These are phyloP conservation scores for Debaryomyces fabryi DNA, from an alignment of 1,139 yeast genomes.

Conservation along the genomic window DNA sequence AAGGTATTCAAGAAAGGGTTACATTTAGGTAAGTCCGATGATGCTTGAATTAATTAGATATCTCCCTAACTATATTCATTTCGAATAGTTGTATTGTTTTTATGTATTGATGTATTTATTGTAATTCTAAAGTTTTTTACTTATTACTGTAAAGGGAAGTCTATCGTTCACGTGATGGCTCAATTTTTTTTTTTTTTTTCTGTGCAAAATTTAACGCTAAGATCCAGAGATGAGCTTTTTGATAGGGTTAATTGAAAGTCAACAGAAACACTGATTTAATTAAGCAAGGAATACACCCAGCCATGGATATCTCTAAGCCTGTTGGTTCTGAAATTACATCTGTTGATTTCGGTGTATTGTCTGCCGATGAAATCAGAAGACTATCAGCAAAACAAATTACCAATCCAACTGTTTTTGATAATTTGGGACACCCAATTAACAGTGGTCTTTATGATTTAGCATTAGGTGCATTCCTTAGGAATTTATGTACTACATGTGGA, in stretches of 20 bases:
- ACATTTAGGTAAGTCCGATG: constrained; percentile 26
- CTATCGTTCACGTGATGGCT: constrained; percentile 9
- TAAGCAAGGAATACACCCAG: constrained; percentile 6
- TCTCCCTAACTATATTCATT: not conserved
- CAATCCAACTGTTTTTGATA: constrained; percentile 92
- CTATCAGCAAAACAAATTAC: constrained; percentile 94
- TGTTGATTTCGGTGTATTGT: constrained; percentile 88
- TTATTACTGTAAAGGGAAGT: constrained; percentile 6
- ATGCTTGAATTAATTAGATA: not conserved
- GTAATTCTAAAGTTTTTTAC: not conserved
- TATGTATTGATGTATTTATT: constrained; percentile 1
- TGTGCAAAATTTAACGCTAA: constrained; percentile 3
- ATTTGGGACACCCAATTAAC: constrained; percentile 90
- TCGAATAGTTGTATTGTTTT: constrained; percentile 5
- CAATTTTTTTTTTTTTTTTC: constrained; percentile 6
- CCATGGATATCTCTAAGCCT: constrained; percentile 94
- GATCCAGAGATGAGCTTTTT: constrained; percentile 10
- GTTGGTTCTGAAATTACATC: constrained; percentile 92
- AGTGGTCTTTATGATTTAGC: constrained; percentile 95
- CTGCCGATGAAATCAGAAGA: constrained; percentile 79
- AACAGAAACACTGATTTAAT: constrained; percentile 3
- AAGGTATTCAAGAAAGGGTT: constrained; percentile 44
- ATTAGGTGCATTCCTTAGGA: constrained; percentile 88
- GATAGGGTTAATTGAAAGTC: constrained; percentile 4
- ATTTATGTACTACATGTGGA: constrained; percentile 94